Evolutionary conservation across 208 protist species (phyloP).

Genomic region (Angomonas deanei): DNA sequence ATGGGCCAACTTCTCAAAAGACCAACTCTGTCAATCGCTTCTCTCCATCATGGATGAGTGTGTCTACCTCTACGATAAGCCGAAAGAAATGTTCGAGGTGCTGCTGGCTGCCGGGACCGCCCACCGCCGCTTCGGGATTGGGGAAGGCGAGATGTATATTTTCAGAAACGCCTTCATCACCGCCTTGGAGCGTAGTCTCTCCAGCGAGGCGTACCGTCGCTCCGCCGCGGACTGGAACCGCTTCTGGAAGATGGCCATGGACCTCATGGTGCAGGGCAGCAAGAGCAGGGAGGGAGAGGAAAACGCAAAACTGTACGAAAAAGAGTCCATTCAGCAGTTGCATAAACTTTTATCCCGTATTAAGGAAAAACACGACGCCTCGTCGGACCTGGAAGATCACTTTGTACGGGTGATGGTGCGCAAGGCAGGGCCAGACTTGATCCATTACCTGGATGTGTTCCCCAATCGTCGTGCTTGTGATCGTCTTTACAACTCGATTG

Average conservation of each 20-base stretch:
- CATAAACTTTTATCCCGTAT: slow-evolving; percentile 40
- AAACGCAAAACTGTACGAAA: slow-evolving; percentile 32
- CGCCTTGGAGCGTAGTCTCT: slow-evolving; percentile 55
- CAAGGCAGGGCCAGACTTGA: slow-evolving; percentile 47
- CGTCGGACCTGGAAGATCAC: slow-evolving; percentile 24
- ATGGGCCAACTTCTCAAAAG: background rate
- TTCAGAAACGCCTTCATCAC: slow-evolving; percentile 59
- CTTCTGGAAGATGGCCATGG: slow-evolving; percentile 49
- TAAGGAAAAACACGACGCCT: slow-evolving; percentile 30
- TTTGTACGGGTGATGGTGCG: slow-evolving; percentile 55
- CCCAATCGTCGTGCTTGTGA: slow-evolving; percentile 29
- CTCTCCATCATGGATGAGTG: background rate
- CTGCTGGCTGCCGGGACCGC: slow-evolving; percentile 21
- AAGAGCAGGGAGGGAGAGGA: slow-evolving; percentile 39
- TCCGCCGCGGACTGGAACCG: slow-evolving; percentile 48
- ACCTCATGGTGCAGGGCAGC: slow-evolving; percentile 43
- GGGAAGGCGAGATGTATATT: slow-evolving; percentile 25
- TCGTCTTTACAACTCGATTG: slow-evolving; percentile 41
- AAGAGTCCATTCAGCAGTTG: slow-evolving; percentile 33
- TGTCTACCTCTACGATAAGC: background rate
- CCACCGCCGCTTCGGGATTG: slow-evolving; percentile 61
- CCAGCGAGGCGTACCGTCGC: slow-evolving; percentile 32
- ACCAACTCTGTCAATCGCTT: background rate
- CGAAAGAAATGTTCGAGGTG: background rate
- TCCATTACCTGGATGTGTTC: slow-evolving; percentile 29